Percentiles rank a stretch among this genome's conserved stretches.
Evolutionary conservation across 2,329 filamentous ascomycete species (phyloP).

Genomic region (Ophiostoma australiae): DNA sequence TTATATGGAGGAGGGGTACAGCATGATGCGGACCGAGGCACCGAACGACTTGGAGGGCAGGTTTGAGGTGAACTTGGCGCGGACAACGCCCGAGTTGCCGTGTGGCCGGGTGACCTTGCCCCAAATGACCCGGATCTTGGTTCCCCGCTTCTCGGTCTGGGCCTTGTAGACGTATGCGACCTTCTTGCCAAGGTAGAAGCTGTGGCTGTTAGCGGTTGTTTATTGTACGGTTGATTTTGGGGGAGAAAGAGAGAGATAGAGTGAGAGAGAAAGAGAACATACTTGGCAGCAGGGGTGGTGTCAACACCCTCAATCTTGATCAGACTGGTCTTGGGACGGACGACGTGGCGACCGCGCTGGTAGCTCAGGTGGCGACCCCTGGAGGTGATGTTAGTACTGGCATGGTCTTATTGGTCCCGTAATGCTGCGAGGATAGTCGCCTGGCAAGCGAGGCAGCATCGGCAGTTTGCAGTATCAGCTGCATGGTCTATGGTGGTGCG

Average conservation of each 20-base stretch:
- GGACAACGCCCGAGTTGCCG: conserved; percentile 95
- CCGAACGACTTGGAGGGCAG: conserved; percentile 96
- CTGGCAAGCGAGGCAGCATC: background rate
- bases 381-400: conserved; percentile 31
- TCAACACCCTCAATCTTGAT: conserved; percentile 99
- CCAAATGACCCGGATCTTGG: conserved; percentile 79
- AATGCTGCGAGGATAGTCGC: background rate
- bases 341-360: conserved; percentile 89
- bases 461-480: background rate
- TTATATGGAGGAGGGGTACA: conserved; percentile 98
- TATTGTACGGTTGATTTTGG: too few species aligned
- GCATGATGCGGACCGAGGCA: conserved; percentile 92
- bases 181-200: conserved; percentile 98
- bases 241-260: background rate
- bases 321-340: conserved; percentile 84
- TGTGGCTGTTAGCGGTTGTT: conserved; percentile 30
- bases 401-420: background rate
- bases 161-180: conserved; percentile 98
- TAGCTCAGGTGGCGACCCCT: conserved; percentile 98
- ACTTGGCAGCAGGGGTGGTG: conserved; percentile 81
- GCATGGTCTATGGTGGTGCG: conserved; percentile 1
- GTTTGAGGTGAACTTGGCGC: conserved; percentile 94
- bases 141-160: conserved; percentile 89
- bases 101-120: conserved; percentile 32
- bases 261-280: conserved; percentile 38